phyloP scores from a whole-genome alignment of 805 yeast genomes.

The Monosporozyma aquatica region DNA sequence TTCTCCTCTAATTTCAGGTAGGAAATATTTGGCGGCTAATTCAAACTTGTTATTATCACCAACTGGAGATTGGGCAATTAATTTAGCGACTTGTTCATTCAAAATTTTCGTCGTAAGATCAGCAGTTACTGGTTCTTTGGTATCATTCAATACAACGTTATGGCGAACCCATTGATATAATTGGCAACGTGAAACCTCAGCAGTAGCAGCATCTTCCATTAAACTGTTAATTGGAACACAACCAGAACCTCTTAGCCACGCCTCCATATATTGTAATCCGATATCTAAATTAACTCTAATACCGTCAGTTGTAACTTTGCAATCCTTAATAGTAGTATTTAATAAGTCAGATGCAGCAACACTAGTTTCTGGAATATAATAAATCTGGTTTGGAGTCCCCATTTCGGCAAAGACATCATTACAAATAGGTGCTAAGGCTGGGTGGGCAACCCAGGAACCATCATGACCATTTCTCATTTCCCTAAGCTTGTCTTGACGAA shows the following conservation, averaged over 20 bases:
- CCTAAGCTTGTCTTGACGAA: slow-evolving; percentile 62
- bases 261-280: slow-evolving; percentile 74
- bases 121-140: slow-evolving; percentile 49
- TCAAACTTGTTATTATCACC: slow-evolving; percentile 45
- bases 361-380: slow-evolving; percentile 35
- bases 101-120: slow-evolving; percentile 49
- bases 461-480: slow-evolving; percentile 76
- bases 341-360: slow-evolving; percentile 41
- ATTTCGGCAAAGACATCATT: slow-evolving; percentile 63
- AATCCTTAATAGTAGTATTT: slow-evolving; percentile 57
- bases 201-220: slow-evolving; percentile 89
- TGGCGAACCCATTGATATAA: slow-evolving; percentile 79
- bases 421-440: slow-evolving; percentile 71
- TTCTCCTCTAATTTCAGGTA: slow-evolving; percentile 63
- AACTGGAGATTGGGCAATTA: slow-evolving; percentile 36
- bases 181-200: slow-evolving; percentile 77
- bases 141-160: slow-evolving; percentile 48
- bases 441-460: slow-evolving; percentile 90
- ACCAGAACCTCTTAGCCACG: slow-evolving; percentile 77
- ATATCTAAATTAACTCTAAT: slow-evolving; percentile 62
- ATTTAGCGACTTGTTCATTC: slow-evolving; percentile 50
- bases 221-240: slow-evolving; percentile 78
- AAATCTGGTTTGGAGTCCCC: slow-evolving; percentile 76
- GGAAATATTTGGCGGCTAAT: slow-evolving; percentile 60
- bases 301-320: slow-evolving; percentile 60